A percentile compares a stretch with the other conserved stretches of the same genome.
Conservation (phyloP, 2,329 filamentous ascomycete genomes). For the Grosmannia huntii region DNA sequence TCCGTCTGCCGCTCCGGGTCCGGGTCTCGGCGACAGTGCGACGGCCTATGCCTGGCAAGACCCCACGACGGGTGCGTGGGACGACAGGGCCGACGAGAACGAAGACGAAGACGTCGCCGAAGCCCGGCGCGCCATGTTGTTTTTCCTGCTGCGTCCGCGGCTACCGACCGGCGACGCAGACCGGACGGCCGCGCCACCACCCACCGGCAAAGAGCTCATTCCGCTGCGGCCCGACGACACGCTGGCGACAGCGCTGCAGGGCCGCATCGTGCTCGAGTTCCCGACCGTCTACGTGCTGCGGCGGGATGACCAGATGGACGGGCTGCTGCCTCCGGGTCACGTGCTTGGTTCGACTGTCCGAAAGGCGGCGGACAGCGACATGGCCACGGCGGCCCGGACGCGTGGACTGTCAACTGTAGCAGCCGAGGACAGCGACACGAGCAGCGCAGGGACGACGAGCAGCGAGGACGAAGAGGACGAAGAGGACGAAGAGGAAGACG, state of each 20-base stretch:
- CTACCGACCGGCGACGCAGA: background rate
- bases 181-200: too few species aligned
- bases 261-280: slow-evolving; percentile 53
- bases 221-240: slow-evolving; percentile 35
- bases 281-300: slow-evolving; percentile 55
- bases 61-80: background rate
- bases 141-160: slow-evolving; percentile 16
- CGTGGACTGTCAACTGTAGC: background rate
- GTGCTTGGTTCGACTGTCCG: slow-evolving; percentile 14
- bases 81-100: background rate
- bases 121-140: slow-evolving; percentile 12
- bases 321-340: slow-evolving; percentile 14
- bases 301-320: background rate
- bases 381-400: too few species aligned
- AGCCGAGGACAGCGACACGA: slow-evolving; percentile 10
- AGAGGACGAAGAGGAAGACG: background rate
- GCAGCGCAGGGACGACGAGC: slow-evolving; percentile 7
- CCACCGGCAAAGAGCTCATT: slow-evolving; percentile 27
- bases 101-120: slow-evolving; percentile 12
- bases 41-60: background rate
- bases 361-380: too few species aligned
- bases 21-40: background rate
- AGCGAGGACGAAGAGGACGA: background rate
- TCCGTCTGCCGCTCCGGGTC: background rate
- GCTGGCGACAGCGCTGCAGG: slow-evolving; percentile 39